Percentiles rank a stretch among this genome's conserved stretches.
Evolutionary conservation across 2,329 filamentous ascomycete genomes (phyloP).

Genomic region (Trichoderma atrobrunneum): DNA sequence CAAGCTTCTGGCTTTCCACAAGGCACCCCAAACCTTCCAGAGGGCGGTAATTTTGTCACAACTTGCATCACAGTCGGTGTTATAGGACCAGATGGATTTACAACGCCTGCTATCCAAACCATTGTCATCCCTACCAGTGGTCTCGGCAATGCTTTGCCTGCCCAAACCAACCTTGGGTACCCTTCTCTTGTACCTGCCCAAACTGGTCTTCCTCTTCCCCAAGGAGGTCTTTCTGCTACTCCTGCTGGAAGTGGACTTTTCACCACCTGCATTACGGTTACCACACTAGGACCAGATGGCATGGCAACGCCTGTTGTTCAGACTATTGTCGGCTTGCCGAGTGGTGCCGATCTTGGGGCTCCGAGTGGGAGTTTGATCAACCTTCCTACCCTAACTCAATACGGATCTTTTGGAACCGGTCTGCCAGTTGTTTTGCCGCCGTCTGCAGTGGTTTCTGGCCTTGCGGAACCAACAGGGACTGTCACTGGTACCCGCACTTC

Average conservation of each 20-base stretch:
- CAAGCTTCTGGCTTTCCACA: constrained; percentile 22
- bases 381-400: constrained; percentile 29
- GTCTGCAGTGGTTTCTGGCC: constrained; percentile 24
- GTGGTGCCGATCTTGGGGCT: constrained; percentile 23
- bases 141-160: constrained; percentile 18
- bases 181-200: constrained; percentile 25
- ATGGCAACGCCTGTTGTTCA: constrained; percentile 32
- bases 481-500: constrained; percentile 26
- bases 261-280: constrained; percentile 32
- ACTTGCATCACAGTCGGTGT: constrained; percentile 32
- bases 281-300: constrained; percentile 33
- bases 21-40: constrained; percentile 21
- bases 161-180: constrained; percentile 20
- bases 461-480: constrained; percentile 23
- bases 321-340: constrained; percentile 32
- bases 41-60: constrained; percentile 25
- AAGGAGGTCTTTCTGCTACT: constrained; percentile 22
- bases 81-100: constrained; percentile 33
- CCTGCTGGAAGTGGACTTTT: constrained; percentile 21
- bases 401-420: constrained; percentile 22
- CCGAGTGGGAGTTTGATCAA: constrained; percentile 18
- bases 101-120: constrained; percentile 31
- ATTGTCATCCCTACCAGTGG: constrained; percentile 24
- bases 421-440: constrained; percentile 18
- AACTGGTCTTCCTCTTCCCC: constrained; percentile 26